Conservation (phyloP, 768 basidiomycete species). For the Naganishia vaughanmartiniae region DNA sequence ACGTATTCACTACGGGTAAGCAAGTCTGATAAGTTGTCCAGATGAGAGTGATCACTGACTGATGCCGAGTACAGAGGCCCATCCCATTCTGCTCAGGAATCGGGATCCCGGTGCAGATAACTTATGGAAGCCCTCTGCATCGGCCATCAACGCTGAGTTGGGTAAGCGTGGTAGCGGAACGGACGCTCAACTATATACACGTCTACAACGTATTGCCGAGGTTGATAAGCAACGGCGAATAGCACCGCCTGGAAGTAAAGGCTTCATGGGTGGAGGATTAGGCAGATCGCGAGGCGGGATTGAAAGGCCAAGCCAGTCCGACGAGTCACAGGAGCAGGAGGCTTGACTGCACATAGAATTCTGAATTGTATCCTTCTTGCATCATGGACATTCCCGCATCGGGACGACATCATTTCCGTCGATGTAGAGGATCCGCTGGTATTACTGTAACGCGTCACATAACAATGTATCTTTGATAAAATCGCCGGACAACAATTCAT, state of each 20-base stretch:
- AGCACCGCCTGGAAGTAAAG: conserved; percentile 19
- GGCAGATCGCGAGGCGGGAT: background rate
- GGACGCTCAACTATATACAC: conserved; percentile 42
- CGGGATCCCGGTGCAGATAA: conserved; percentile 38
- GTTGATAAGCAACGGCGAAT: background rate
- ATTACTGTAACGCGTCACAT: too few species aligned
- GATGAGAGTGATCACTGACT: background rate
- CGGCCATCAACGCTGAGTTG: conserved; percentile 31
- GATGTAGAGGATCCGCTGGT: too few species aligned
- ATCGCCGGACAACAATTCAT: too few species aligned
- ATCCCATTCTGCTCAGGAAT: conserved; percentile 46
- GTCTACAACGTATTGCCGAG: conserved; percentile 18
- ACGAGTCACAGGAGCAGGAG: too few species aligned
- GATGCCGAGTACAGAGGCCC: conserved; percentile 42
- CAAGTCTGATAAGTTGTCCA: background rate
- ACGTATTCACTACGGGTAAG: conserved; percentile 52
- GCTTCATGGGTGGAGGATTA: background rate
- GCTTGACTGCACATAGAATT: background rate
- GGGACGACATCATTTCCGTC: background rate
- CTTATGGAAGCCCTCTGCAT: conserved; percentile 37
- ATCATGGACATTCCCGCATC: background rate
- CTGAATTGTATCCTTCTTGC: background rate
- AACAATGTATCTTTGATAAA: too few species aligned
- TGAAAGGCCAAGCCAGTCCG: too few species aligned
- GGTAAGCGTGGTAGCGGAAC: conserved; percentile 45